phyloP scores from a whole-genome alignment of 2,329 filamentous ascomycete species.

The Exophiala sp. region DNA sequence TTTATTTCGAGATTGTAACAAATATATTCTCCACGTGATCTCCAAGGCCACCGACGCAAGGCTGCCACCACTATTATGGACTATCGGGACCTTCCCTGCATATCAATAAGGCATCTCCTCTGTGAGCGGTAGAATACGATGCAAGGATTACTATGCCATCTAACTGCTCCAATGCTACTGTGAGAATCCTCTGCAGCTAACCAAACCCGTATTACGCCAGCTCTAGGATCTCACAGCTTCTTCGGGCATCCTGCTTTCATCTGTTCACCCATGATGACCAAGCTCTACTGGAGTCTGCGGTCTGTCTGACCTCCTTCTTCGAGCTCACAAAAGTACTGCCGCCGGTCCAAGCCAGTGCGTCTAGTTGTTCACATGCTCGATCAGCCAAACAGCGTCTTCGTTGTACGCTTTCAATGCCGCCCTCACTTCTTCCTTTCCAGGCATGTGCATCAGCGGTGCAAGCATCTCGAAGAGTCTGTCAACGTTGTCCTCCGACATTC shows the following conservation, averaged over 20 bases:
- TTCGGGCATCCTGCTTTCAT: constrained; percentile 18
- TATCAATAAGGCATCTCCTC: too few relatives aligned
- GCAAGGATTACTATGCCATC: too few relatives aligned
- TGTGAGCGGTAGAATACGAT: too few relatives aligned
- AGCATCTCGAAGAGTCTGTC: constrained; percentile 40
- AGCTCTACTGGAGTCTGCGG: constrained; percentile 13
- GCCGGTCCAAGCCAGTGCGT: neutral
- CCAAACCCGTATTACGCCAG: too few relatives aligned
- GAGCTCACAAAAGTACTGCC: neutral
- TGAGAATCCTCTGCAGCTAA: too few relatives aligned
- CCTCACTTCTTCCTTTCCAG: constrained; percentile 6
- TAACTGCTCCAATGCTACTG: too few relatives aligned
- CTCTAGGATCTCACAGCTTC: constrained; percentile 3
- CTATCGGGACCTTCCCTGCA: too few relatives aligned
- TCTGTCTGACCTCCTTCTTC: constrained; percentile 18
- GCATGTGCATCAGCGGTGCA: constrained; percentile 9
- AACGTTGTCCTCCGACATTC: constrained; percentile 36
- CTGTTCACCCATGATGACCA: constrained; percentile 14
- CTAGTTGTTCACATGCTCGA: neutral
- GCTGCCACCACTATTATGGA: too few relatives aligned
- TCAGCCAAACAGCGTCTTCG: constrained; percentile 26
- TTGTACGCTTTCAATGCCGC: constrained; percentile 22
- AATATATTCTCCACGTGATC: too few relatives aligned
- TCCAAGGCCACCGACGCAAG: too few relatives aligned
- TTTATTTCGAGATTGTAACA: too few relatives aligned